These are phyloP conservation scores for Tylopilus felleus DNA, from an alignment of 768 basidiomycete species.

Conservation along the genomic window DNA sequence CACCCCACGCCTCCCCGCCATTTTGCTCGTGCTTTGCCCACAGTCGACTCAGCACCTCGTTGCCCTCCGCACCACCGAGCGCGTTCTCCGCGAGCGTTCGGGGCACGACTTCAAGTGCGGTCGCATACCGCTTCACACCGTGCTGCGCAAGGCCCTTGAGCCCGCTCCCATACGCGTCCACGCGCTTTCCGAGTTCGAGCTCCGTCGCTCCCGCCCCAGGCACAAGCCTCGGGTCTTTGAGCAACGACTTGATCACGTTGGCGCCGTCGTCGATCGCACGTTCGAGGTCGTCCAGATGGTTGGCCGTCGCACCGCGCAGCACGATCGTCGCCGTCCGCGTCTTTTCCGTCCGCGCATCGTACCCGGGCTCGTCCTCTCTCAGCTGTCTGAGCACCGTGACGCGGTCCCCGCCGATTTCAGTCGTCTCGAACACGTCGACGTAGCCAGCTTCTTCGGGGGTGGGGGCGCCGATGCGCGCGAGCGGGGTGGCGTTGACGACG, in stretches of 20 bases:
- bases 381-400: slow-evolving; percentile 95
- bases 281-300: slow-evolving; percentile 93
- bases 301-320: slow-evolving; percentile 90
- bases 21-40: slow-evolving; percentile 88
- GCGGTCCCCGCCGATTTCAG: slow-evolving; percentile 95
- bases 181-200: slow-evolving; percentile 81
- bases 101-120: slow-evolving; percentile 89
- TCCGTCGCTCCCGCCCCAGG: slow-evolving; percentile 95
- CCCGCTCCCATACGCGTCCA: slow-evolving; percentile 84
- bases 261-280: slow-evolving; percentile 96
- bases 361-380: slow-evolving; percentile 58
- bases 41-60: slow-evolving; percentile 83
- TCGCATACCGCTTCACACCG: slow-evolving; percentile 85
- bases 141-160: slow-evolving; percentile 92
- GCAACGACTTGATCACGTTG: slow-evolving; percentile 87
- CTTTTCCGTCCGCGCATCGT: slow-evolving; percentile 59
- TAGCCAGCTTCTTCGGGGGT: slow-evolving; percentile 94
- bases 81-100: slow-evolving; percentile 95
- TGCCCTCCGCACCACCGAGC: slow-evolving; percentile 84
- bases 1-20: slow-evolving; percentile 73
- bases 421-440: slow-evolving; percentile 92
- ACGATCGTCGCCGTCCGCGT: slow-evolving; percentile 93
- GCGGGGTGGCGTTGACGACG: slow-evolving; percentile 93
- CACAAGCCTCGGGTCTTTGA: slow-evolving; percentile 87
- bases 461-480: slow-evolving; percentile 93